phyloP scores from a whole-genome alignment of 2,329 filamentous ascomycete genomes.

The Colletotrichum costaricense region DNA sequence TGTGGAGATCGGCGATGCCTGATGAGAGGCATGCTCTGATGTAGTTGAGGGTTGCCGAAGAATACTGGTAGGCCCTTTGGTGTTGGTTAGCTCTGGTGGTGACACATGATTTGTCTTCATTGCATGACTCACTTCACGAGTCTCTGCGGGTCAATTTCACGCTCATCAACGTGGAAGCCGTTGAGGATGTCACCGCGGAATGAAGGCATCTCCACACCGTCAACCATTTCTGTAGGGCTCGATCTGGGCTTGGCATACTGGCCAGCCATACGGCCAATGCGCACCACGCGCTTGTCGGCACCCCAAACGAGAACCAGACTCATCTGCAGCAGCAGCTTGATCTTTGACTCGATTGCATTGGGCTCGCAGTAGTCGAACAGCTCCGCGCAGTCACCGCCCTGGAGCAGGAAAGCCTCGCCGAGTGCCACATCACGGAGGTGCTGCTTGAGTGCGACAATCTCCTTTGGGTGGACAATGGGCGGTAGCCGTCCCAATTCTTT shows the following conservation, averaged over 20 bases:
- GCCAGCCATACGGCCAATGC: slow-evolving; percentile 95
- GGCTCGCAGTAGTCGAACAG: slow-evolving; percentile 96
- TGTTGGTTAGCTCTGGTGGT: slow-evolving; percentile 10
- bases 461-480: slow-evolving; percentile 81
- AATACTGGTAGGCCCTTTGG: slow-evolving; percentile 89
- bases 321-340: slow-evolving; percentile 97
- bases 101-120: not conserved
- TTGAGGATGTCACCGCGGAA: slow-evolving; percentile 98
- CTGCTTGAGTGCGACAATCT: slow-evolving; percentile 83
- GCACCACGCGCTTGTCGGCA: slow-evolving; percentile 81
- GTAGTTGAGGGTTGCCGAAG: slow-evolving; percentile 94
- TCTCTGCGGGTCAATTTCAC: slow-evolving; percentile 83
- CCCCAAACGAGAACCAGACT: slow-evolving; percentile 95
- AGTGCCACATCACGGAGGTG: slow-evolving; percentile 87
- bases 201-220: slow-evolving; percentile 85
- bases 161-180: slow-evolving; percentile 80
- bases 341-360: slow-evolving; percentile 91
- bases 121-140: slow-evolving; percentile 71
- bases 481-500: slow-evolving; percentile 76
- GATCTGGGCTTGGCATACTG: slow-evolving; percentile 98
- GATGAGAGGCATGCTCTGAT: slow-evolving; percentile 85
- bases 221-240: slow-evolving; percentile 83
- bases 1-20: slow-evolving; percentile 93
- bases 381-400: slow-evolving; percentile 97
- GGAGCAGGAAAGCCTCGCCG: slow-evolving; percentile 92